Conservation (phyloP, 2,329 filamentous ascomycete species). For the Hymenoscyphus repandus region DNA sequence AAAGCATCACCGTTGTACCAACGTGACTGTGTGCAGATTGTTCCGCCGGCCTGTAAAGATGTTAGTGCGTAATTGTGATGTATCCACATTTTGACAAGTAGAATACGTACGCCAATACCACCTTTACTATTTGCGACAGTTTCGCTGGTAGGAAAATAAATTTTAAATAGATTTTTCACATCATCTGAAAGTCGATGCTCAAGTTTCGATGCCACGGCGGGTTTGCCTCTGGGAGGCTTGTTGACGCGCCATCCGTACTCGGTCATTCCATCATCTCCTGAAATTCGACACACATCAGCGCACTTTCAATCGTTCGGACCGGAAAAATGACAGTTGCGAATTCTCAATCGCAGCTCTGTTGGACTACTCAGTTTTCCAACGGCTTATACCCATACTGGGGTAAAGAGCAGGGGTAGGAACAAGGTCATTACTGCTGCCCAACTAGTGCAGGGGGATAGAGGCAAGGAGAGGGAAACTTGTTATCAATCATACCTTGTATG, state of each 20-base stretch:
- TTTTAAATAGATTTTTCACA: conserved; percentile 50
- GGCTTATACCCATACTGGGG: conserved; percentile 1
- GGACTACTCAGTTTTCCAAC: background rate
- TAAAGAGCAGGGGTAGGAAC: background rate
- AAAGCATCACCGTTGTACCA: conserved; percentile 68
- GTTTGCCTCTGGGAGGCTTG: conserved; percentile 18
- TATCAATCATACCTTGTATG: conserved; percentile 41
- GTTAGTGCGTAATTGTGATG: background rate
- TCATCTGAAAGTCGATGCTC: conserved; percentile 22
- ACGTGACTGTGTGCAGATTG: conserved; percentile 70
- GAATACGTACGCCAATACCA: conserved; percentile 44
- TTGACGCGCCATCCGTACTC: conserved; percentile 37
- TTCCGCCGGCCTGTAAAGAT: conserved; percentile 59
- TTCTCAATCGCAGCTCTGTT: background rate
- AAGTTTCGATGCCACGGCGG: conserved; percentile 6
- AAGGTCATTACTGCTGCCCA: background rate
- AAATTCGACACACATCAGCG: conserved; percentile 8
- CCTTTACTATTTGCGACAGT: conserved; percentile 64
- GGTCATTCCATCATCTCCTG: conserved; percentile 41
- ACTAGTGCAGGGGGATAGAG: background rate
- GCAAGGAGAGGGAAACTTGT: background rate
- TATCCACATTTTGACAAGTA: background rate
- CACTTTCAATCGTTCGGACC: background rate
- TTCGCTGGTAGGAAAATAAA: conserved; percentile 74
- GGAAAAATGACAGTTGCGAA: background rate